Conservation (phyloP, 129 eudicot species). For the Scalesia atractyloides region DNA sequence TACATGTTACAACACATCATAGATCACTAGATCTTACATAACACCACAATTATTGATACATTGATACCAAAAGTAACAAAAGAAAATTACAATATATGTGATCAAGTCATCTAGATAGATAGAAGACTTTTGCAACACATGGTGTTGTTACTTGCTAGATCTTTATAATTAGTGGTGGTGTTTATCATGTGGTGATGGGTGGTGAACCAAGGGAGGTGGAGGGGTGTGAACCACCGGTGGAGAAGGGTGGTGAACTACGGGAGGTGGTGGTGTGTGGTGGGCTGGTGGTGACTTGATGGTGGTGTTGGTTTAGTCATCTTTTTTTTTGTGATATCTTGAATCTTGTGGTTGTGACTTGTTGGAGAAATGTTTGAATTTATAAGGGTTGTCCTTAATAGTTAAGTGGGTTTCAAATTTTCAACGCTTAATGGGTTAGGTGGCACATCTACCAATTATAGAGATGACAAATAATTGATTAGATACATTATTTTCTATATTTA, state of each 20-base stretch:
- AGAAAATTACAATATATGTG: constrained; percentile 8
- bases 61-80: background rate
- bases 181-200: constrained; percentile 21
- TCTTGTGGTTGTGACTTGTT: background rate
- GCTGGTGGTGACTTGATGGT: constrained; percentile 27
- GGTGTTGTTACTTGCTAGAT: constrained; percentile 27
- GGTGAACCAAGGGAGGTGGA: constrained; percentile 35
- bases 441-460: constrained; percentile 6
- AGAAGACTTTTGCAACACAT: constrained; percentile 12
- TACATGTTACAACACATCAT: constrained; percentile 11
- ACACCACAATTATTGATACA: constrained; percentile 26
- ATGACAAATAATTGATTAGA: background rate
- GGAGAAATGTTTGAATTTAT: constrained; percentile 2
- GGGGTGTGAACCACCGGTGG: constrained; percentile 33
- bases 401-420: background rate
- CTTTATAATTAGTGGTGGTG: constrained; percentile 8
- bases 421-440: constrained; percentile 27
- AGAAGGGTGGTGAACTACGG: constrained; percentile 28
- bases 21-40: constrained; percentile 1
- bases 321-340: background rate
- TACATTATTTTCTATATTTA: background rate
- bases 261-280: constrained; percentile 30
- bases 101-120: constrained; percentile 1
- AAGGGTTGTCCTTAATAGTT: constrained; percentile 11
- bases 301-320: constrained; percentile 36